Base-by-base conservation (phyloP, 176 grass and related monocot genomes). In the Ensete glaucum region DNA sequence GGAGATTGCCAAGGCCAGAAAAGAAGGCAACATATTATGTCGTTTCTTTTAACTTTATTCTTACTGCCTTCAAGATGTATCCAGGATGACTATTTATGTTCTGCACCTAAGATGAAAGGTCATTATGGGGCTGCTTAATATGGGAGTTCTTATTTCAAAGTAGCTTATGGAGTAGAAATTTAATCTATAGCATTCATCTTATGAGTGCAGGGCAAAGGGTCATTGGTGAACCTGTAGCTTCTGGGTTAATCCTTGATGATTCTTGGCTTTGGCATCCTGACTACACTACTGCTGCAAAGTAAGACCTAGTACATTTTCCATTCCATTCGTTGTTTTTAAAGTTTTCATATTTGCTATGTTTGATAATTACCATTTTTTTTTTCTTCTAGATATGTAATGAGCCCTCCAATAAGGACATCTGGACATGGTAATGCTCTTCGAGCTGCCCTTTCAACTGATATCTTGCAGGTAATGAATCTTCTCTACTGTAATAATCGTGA, bases 1-100 rank as follows among this genome's bases (percentile, higher is more conserved):
- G 63, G 95, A 98, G 84, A 98, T 98, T 76, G 86, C 86, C 57
- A 98, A 87, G 65, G 95, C 95, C 79, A 98, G 83, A 79, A 98
- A 72, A 86, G 72, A 85, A 93, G 95, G 95, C 93, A 11, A 65
- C 49, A 52, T 0, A 24, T 52, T 66, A 52, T 52, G 52, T 19
- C 13, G 19, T 56, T 74, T 34, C 15, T 53, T 54, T 51, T 48
- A 70, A 48, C 11, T 50, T 50, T 19, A 21, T 51, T 19, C 6
- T 70, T 70, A 11, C 6, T 29, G 26, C 14, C 34, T 15, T 50
- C 15, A 50, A n/a, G 15, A 50, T 69, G n/a, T 50, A 17, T 64
- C n/a, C n/a, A 43, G 34, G 34, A 43, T 43, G 34, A 43, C 34
- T 43, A 43, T 43, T 43, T 22, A 10, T 49, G 5, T 48, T 49